Conservation (phyloP, 2,329 filamentous ascomycete species). For the Cladosporium sp. region DNA sequence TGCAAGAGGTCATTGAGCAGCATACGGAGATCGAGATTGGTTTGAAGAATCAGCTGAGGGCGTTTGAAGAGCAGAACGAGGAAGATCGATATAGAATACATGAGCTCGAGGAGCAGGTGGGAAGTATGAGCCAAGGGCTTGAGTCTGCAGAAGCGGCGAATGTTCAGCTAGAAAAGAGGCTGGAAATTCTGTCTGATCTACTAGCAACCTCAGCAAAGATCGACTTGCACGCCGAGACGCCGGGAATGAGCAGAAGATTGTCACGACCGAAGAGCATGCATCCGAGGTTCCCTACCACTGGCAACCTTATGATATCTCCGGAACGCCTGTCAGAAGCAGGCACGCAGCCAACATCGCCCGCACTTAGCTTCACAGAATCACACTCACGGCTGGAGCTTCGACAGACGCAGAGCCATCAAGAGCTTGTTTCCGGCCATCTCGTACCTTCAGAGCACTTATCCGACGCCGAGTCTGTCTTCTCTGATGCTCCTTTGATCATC, state of each 20-base stretch:
- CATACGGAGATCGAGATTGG: slow-evolving; percentile 25
- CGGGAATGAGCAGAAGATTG: slow-evolving; percentile 22
- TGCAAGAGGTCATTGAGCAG: slow-evolving; percentile 30
- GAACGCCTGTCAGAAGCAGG: slow-evolving; percentile 19
- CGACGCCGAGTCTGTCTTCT: slow-evolving; percentile 20
- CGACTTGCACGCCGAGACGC: slow-evolving; percentile 28
- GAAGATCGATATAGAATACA: slow-evolving; percentile 24
- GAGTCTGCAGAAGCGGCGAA: slow-evolving; percentile 33
- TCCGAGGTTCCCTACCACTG: slow-evolving; percentile 30
- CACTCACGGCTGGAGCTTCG: slow-evolving; percentile 1
- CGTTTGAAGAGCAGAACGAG: slow-evolving; percentile 28
- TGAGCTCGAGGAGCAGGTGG: slow-evolving; percentile 32
- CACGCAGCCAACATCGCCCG: slow-evolving; percentile 10
- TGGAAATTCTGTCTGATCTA: slow-evolving; percentile 35
- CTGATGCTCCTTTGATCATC: slow-evolving; percentile 13
- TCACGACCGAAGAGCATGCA: slow-evolving; percentile 32
- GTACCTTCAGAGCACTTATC: slow-evolving; percentile 17
- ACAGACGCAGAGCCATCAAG: slow-evolving; percentile 9
- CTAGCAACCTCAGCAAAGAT: slow-evolving; percentile 34
- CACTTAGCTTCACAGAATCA: slow-evolving; percentile 5
- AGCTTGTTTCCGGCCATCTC: neutral
- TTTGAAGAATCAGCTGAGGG: slow-evolving; percentile 20
- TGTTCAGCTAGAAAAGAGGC: slow-evolving; percentile 33
- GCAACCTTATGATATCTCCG: slow-evolving; percentile 24
- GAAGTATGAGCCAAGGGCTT: slow-evolving; percentile 26